Evolutionary conservation across 2,329 filamentous ascomycete genomes (phyloP).

Genomic region (Neurospora crassa): DNA sequence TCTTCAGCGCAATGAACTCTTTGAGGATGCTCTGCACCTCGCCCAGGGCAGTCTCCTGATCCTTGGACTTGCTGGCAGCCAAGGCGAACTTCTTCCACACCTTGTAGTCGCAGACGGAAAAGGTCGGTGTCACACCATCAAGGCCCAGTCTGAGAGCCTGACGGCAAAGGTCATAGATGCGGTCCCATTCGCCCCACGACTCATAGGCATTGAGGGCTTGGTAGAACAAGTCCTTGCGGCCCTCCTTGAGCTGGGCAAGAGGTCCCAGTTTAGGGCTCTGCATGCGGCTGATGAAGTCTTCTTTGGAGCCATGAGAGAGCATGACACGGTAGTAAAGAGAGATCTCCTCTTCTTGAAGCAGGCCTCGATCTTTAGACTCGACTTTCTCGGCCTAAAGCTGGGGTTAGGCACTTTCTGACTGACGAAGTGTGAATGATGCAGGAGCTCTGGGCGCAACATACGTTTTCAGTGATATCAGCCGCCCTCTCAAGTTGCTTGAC

Average conservation of each 20-base stretch:
- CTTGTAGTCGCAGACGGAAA: slow-evolving; percentile 35
- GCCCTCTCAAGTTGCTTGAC: slow-evolving; percentile 42
- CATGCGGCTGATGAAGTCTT: slow-evolving; percentile 31
- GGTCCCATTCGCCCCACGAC: slow-evolving; percentile 30
- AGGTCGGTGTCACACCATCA: slow-evolving; percentile 27
- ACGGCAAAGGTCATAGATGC: slow-evolving; percentile 33
- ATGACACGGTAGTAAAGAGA: slow-evolving; percentile 39
- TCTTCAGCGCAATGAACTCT: slow-evolving; percentile 18
- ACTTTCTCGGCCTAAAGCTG: slow-evolving; percentile 11
- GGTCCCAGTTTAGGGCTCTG: slow-evolving; percentile 31
- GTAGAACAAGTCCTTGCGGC: slow-evolving; percentile 38
- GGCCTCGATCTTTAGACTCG: slow-evolving; percentile 22
- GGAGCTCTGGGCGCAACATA: slow-evolving; percentile 16
- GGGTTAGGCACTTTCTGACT: slow-evolving; percentile 7
- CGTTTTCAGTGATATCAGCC: slow-evolving; percentile 35
- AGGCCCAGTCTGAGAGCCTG: slow-evolving; percentile 31
- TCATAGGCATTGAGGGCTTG: slow-evolving; percentile 30
- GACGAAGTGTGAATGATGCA: not conserved
- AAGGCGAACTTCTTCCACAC: slow-evolving; percentile 26
- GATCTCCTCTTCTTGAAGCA: slow-evolving; percentile 41
- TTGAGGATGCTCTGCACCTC: slow-evolving; percentile 21
- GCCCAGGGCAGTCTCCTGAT: slow-evolving; percentile 20
- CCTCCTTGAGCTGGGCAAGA: slow-evolving; percentile 32
- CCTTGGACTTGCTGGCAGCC: slow-evolving; percentile 21
- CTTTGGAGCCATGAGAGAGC: slow-evolving; percentile 31